A percentile compares a stretch with the other conserved stretches of the same genome.
phyloP scores from a whole-genome alignment of 306 rosid species.

The Dryas octopetala region DNA sequence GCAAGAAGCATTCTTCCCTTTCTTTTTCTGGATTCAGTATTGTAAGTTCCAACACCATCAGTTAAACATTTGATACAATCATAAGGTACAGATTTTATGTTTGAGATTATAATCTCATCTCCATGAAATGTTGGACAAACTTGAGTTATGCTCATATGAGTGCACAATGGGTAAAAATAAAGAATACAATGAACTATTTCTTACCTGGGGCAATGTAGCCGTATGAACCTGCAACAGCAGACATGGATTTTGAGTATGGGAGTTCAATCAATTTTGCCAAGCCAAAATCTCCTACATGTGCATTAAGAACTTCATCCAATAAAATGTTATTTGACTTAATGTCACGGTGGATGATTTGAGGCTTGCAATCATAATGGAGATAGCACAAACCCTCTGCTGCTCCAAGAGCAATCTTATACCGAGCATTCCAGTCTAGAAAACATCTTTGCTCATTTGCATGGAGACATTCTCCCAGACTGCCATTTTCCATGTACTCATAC shows the following conservation, averaged over 20 bases:
- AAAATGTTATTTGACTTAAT: constrained; percentile 86
- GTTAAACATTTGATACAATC: not conserved
- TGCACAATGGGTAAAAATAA: not conserved
- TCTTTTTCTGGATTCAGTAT: not conserved
- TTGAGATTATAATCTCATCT: not conserved
- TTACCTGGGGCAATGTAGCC: constrained; percentile 90
- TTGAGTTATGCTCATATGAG: not conserved
- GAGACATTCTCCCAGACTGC: constrained; percentile 85
- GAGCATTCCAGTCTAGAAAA: constrained; percentile 59
- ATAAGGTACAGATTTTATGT: not conserved
- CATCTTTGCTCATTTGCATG: constrained; percentile 49
- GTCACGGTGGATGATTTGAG: constrained; percentile 82
- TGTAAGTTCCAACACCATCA: not conserved
- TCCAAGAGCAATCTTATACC: constrained; percentile 76
- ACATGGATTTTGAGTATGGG: constrained; percentile 77
- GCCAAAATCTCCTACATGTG: constrained; percentile 95
- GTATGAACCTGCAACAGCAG: constrained; percentile 85
- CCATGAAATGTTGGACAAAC: not conserved
- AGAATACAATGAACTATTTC: not conserved
- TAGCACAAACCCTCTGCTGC: constrained; percentile 89
- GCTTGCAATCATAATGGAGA: constrained; percentile 83
- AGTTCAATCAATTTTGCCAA: constrained; percentile 73
- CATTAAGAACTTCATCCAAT: constrained; percentile 61
- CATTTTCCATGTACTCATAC: constrained; percentile 83
- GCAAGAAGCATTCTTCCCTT: not conserved